Percentiles rank a stretch among this genome's conserved stretches.
Conservation (phyloP, 176 grass and related monocot genomes). For the Secale cereale region DNA sequence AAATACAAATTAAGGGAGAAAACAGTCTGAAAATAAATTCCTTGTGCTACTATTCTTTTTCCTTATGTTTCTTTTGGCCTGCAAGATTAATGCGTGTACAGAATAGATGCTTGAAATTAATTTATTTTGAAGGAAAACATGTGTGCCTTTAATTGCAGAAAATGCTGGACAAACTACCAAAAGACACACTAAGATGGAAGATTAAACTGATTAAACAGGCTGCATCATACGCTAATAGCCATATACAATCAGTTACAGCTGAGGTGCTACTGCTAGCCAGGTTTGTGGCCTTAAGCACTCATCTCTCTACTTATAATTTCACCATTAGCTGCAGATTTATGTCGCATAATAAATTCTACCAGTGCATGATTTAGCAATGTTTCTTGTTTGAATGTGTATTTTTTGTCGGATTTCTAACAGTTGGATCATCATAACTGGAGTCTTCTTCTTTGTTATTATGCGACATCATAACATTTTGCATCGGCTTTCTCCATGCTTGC, state of each 20-base stretch:
- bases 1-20: not conserved
- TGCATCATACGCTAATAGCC: constrained; percentile 47
- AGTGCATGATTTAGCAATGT: not conserved
- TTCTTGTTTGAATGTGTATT: not conserved
- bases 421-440: not conserved
- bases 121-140: not conserved
- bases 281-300: constrained; percentile 9
- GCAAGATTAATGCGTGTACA: not conserved
- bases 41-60: not conserved
- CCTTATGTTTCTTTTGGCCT: not conserved
- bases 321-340: not conserved
- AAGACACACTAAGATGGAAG: constrained; percentile 63
- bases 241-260: constrained; percentile 47
- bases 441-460: too few relatives aligned
- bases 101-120: not conserved
- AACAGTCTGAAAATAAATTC: not conserved
- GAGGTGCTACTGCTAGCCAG: constrained; percentile 58
- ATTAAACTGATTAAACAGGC: constrained; percentile 38
- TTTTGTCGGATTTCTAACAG: not conserved
- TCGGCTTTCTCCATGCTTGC: too few relatives aligned
- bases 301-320: not conserved
- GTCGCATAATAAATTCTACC: not conserved
- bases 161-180: constrained; percentile 57
- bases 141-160: constrained; percentile 31
- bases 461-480: too few relatives aligned